phyloP scores from a whole-genome alignment of 495 filamentous ascomycete genomes.

The Penicillium herquei region DNA sequence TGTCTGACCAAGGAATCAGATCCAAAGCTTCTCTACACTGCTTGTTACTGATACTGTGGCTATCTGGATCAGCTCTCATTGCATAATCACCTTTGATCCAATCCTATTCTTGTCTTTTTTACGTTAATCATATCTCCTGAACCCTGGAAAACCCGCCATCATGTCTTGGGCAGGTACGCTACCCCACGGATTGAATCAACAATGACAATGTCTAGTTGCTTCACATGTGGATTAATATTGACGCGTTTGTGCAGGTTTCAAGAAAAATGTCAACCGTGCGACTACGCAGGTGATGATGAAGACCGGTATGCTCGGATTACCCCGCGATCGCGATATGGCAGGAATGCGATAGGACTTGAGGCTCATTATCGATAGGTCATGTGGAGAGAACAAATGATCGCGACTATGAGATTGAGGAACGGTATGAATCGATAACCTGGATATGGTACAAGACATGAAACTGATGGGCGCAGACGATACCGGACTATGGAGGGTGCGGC shows the following conservation, averaged over 20 bases:
- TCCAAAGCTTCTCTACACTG: neutral
- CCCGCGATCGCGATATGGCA: neutral
- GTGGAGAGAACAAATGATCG: constrained; percentile 98
- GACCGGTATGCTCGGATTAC: constrained; percentile 58
- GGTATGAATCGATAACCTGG: constrained; percentile 46
- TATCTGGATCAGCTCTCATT: neutral
- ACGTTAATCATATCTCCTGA: neutral
- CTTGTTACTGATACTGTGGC: neutral
- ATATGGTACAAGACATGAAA: neutral
- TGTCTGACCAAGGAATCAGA: neutral
- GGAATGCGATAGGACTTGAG: constrained; percentile 9
- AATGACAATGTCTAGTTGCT: neutral
- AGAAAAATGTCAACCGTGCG: constrained; percentile 97
- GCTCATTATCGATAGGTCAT: constrained; percentile 58
- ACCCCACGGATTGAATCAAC: neutral
- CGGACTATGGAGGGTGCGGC: constrained; percentile 95
- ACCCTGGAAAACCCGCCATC: constrained; percentile 21
- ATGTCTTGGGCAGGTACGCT: constrained; percentile 67
- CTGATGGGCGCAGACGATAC: constrained; percentile 64
- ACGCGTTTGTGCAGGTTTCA: constrained; percentile 66
- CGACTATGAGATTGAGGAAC: constrained; percentile 97
- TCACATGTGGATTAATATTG: neutral
- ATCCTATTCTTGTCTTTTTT: too few species aligned
- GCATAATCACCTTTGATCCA: neutral
- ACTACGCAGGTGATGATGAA: constrained; percentile 99